phyloP scores from a whole-genome alignment of 768 basidiomycete genomes.

The Boletus edulis region DNA sequence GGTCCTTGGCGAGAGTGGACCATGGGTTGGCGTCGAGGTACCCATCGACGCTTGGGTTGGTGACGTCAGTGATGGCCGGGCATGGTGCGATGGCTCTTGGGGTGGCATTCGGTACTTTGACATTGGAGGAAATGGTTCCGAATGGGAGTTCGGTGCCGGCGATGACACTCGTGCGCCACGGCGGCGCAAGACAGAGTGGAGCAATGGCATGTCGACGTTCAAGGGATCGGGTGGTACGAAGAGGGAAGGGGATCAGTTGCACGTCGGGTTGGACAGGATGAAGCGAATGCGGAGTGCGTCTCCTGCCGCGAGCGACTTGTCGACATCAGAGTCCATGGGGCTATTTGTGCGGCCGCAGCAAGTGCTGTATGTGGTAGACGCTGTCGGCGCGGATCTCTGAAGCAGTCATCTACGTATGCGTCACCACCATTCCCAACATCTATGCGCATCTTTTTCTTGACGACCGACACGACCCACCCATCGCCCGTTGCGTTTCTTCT shows the following conservation, averaged over 20 bases:
- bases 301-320: constrained; percentile 58
- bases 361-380: constrained; percentile 84
- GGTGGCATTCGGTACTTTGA: constrained; percentile 84
- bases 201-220: constrained; percentile 34
- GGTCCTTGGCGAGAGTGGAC: constrained; percentile 74
- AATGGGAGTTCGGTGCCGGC: constrained; percentile 60
- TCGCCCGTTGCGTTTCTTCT: background rate
- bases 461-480: constrained; percentile 4
- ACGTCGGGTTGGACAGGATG: constrained; percentile 35
- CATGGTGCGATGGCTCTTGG: constrained; percentile 86
- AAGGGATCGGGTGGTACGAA: constrained; percentile 39
- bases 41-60: constrained; percentile 57
- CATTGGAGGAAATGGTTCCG: constrained; percentile 53
- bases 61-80: constrained; percentile 56
- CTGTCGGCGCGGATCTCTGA: constrained; percentile 66
- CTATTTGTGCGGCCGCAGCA: constrained; percentile 85
- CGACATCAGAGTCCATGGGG: constrained; percentile 64
- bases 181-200: constrained; percentile 24
- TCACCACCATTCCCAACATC: background rate
- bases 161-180: constrained; percentile 36
- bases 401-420: background rate
- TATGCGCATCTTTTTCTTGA: background rate
- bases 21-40: constrained; percentile 92
- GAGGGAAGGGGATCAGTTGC: constrained; percentile 58
- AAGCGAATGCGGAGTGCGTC: constrained; percentile 69